Evolutionary conservation across 1,284 basidiomycete genomes (phyloP), one percentile per base, ranked within the genome.

Genomic region (Neotropicomus parvogracilis): DNA sequence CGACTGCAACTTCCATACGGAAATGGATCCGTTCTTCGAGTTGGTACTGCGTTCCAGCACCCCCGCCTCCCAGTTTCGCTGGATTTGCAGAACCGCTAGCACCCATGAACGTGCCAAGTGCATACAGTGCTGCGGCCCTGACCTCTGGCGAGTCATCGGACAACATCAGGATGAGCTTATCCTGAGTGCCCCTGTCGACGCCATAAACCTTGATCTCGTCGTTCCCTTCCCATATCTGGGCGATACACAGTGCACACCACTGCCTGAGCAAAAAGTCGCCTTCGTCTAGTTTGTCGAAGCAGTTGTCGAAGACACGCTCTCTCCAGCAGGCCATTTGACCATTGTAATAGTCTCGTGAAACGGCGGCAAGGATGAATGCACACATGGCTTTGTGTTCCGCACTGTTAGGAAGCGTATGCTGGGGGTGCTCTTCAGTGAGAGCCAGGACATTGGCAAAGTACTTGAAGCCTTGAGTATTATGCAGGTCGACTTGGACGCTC

Each of bases 331-430:
- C 92, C 45, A 81, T 79, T 68, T 99, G 95, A 2, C 94, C 95
- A 1, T 80, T 79, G 7, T 82, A 79, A 65, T 88, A 95, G 59
- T 95, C 93, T 19, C 95, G 85, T 47, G 90, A 88, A 51, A 97
- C 85, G 24, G 94, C 86, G n/a, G 90, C 81, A 19, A 99, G 82
- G 58, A 98, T 95, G 70, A 98, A 99, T 0, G 94, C 92, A 64
- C 95, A 99, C 95, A 99, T 99, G 0, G 95, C 95, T 51, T 94
- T 91, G 68, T 99, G 95, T 68, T 99, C 95, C 13, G 91, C 91
- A 42, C 87, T 85, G 68, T 99, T 98, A 0, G 94, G 92, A 24
- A 97, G 82, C 21, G 74, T 70, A 17, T 67, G 62, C 46, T 72
- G 68, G 11, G 58, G 51, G 19, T 74, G 75, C 33, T 88, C 81